Evolutionary conservation across 352 stramenopile species (phyloP), one percentile per base, ranked within the genome.

Genomic region (Phytophthora parvispora): DNA sequence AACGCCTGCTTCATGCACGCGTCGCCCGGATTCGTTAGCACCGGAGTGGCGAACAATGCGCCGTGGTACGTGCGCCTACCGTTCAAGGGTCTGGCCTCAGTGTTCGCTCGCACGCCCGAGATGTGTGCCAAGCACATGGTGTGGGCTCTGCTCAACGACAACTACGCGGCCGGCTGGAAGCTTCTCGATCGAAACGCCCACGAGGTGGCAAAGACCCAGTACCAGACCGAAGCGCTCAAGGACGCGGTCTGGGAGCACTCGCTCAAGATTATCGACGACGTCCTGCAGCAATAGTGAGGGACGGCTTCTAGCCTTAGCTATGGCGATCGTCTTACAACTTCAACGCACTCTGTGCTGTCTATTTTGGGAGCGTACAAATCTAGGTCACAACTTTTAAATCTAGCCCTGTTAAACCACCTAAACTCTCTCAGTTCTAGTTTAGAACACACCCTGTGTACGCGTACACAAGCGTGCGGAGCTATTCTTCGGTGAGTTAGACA

Each of bases 211-310:
- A 36, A 32, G 45, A 64, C 62, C 34, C 24, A 64, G 18, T 64
- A 49, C 36, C 62, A 70, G 25, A 63, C 62, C 25, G 25, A 64
- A 7, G 54, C 62, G 8, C n/a, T 69, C n/a, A 63, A 64, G 53
- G 62, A 63, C 10, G 27, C 42, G 1, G 62, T 69, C 12, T 69
- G 62, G 62, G 60, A 70, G 52, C 54, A 70, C 53, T 60, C 54
- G 16, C 10, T 64, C 12, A 47, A 57, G 29, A 55, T 53, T 10
- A 59, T 63, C 10, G 34, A 70, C 48, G 32, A 47, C 25, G 16
- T 70, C 12, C 45, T 64, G 24, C 40, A 60, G 62, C 36, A 63
- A 32, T 58, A 49, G 15, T 16, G 0, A 13, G 36, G 4, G 13
- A 45, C 36, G 31, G 31, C 31, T 36, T 36, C 4, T 2, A 3